Evolutionary conservation across 805 yeast species (phyloP).

Genomic region (Suhomyces vadensis): DNA sequence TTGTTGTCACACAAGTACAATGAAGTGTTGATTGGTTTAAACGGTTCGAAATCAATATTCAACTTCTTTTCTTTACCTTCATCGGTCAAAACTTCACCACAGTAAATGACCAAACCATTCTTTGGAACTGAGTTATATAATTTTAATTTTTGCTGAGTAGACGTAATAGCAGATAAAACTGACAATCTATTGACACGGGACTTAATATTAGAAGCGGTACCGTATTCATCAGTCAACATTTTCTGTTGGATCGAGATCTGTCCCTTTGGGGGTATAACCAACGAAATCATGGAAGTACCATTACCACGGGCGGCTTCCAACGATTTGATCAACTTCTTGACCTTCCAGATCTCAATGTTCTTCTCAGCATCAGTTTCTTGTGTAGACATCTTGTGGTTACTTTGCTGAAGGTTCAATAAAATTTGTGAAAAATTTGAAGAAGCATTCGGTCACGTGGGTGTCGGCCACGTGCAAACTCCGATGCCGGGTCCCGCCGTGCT

Average conservation of each 20-base stretch:
- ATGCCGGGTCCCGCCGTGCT: too few relatives aligned
- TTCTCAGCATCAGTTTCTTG: constrained; percentile 71
- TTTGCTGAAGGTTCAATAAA: neutral
- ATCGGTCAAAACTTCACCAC: constrained; percentile 97
- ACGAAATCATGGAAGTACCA: constrained; percentile 98
- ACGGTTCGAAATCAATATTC: constrained; percentile 97
- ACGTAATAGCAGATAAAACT: constrained; percentile 93
- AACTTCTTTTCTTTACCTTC: constrained; percentile 98
- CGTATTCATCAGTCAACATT: constrained; percentile 96
- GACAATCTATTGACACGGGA: constrained; percentile 96
- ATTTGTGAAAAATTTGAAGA: constrained; percentile 2
- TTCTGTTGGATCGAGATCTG: constrained; percentile 86
- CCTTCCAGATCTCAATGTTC: constrained; percentile 98
- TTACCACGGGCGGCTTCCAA: constrained; percentile 94
- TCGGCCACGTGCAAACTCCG: neutral
- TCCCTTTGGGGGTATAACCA: constrained; percentile 93
- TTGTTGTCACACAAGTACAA: constrained; percentile 93
- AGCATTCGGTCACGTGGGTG: neutral
- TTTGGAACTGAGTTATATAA: constrained; percentile 86
- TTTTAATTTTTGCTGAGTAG: constrained; percentile 95
- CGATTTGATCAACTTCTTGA: constrained; percentile 87
- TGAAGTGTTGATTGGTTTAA: constrained; percentile 98
- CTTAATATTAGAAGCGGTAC: constrained; percentile 97
- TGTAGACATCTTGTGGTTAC: constrained; percentile 18
- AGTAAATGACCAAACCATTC: constrained; percentile 92